A percentile compares a stretch with the other conserved stretches of the same genome.
Conservation (phyloP, 306 rosid species). For the Mucuna pruriens region DNA sequence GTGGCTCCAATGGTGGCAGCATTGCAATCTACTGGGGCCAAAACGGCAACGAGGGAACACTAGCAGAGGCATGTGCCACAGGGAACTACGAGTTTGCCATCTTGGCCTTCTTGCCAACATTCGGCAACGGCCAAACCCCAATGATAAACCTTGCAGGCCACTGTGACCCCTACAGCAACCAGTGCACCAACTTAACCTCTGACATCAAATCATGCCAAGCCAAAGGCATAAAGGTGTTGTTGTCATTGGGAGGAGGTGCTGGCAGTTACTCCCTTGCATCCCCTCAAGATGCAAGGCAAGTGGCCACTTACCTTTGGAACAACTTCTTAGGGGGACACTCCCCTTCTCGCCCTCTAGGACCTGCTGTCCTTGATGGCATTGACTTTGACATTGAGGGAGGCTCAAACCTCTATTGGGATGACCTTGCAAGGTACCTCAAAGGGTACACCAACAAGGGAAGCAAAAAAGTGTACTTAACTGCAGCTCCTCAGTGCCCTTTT, state of each 20-base stretch:
- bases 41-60: slow-evolving; percentile 43
- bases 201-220: slow-evolving; percentile 51
- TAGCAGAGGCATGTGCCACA: slow-evolving; percentile 43
- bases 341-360: slow-evolving; percentile 51
- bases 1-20: slow-evolving; percentile 41
- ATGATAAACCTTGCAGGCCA: slow-evolving; percentile 50
- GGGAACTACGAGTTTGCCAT: slow-evolving; percentile 45
- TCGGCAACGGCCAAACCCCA: slow-evolving; percentile 51
- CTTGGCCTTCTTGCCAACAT: slow-evolving; percentile 49
- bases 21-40: slow-evolving; percentile 55
- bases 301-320: slow-evolving; percentile 49
- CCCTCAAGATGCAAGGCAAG: slow-evolving; percentile 38
- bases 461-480: slow-evolving; percentile 39
- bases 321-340: slow-evolving; percentile 55
- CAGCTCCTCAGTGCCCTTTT: slow-evolving; percentile 53
- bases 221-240: slow-evolving; percentile 48
- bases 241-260: slow-evolving; percentile 52
- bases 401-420: slow-evolving; percentile 38
- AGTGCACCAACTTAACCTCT: slow-evolving; percentile 34
- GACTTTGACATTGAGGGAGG: slow-evolving; percentile 53
- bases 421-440: slow-evolving; percentile 48
- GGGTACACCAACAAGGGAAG: slow-evolving; percentile 17
- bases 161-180: slow-evolving; percentile 44
- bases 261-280: slow-evolving; percentile 48
- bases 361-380: slow-evolving; percentile 52